Evolutionary conservation across 352 stramenopile species (phyloP), one percentile per base, ranked within the genome.

Genomic region (Phytophthora kernoviae): DNA sequence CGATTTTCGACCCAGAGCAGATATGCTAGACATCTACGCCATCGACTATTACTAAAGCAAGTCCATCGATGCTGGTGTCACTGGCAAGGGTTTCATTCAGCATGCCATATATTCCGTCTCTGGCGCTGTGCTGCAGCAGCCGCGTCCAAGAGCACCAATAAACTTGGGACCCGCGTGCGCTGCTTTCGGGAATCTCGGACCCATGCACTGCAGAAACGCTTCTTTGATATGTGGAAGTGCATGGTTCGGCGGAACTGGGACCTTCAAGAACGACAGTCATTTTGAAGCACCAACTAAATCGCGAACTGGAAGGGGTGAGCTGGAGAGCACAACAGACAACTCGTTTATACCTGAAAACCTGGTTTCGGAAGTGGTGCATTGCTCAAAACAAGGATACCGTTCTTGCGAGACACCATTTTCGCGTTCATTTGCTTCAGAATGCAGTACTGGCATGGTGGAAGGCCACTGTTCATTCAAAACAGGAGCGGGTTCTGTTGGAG

Each of bases 401-500:
- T 45, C 4, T 58, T 37, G 63, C 67, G 4, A 44, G 22, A 9
- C 14, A 36, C 4, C 49, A 73, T 42, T 77, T 55, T 55, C 24
- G 24, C 20, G 33, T 12, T 15, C 22, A n/a, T 34, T 17, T 82
- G 17, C 37, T 61, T 26, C 56, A 46, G 9, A 75, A 62, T n/a
- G 17, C 53, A 5, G 14, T 82, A 0, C 1, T 59, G 3, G 50
- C 20, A 17, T 87, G 77, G 77, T 84, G 79, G 79, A 76, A 68
- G 12, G 40, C 65, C 34, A 71, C 70, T 0, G 64, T 85, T 9
- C 68, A 87, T 40, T 37, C 37, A 1, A 89, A 87, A 49, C 79
- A 89, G 58, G 79, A 87, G 37, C 57, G 62, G 21, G 48, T 89
- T 4, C 48, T 87, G n/a, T 4, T 59, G 7, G 65, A 77, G 15